Evolutionary conservation across 139 green algal genomes (phyloP).

Genomic region (Yamagishiella unicocca): DNA sequence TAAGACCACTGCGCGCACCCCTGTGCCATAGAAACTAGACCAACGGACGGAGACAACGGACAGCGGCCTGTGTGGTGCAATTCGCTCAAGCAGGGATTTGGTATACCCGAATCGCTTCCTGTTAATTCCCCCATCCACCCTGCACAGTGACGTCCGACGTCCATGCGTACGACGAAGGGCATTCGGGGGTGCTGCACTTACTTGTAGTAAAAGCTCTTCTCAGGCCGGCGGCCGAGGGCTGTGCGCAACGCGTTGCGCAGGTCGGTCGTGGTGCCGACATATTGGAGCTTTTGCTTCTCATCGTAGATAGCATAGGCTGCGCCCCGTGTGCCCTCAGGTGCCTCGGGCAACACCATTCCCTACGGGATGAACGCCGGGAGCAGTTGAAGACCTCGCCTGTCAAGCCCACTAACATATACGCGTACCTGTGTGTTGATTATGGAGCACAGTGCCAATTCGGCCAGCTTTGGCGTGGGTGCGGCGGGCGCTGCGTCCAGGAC

Average conservation of each 20-base stretch:
- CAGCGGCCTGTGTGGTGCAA: too few relatives aligned
- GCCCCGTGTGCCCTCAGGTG: slow-evolving; percentile 65
- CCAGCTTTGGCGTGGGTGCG: not conserved
- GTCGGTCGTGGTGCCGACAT: slow-evolving; percentile 91
- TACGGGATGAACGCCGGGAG: slow-evolving; percentile 23
- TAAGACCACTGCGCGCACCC: too few relatives aligned
- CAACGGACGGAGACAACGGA: too few relatives aligned
- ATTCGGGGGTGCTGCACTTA: slow-evolving; percentile 37
- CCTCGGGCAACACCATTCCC: slow-evolving; percentile 65
- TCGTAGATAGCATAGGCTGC: slow-evolving; percentile 92
- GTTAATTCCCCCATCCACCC: too few relatives aligned
- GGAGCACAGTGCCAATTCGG: slow-evolving; percentile 27
- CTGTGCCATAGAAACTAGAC: too few relatives aligned
- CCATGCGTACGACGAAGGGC: too few relatives aligned
- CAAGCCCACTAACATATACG: too few relatives aligned
- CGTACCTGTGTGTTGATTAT: slow-evolving; percentile 56
- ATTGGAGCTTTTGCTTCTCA: slow-evolving; percentile 87
- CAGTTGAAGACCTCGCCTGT: too few relatives aligned
- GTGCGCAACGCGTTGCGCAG: slow-evolving; percentile 85
- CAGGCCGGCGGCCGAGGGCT: slow-evolving; percentile 83
- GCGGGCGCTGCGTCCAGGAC: slow-evolving; percentile 1
- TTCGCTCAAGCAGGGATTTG: too few relatives aligned
- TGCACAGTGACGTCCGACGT: too few relatives aligned
- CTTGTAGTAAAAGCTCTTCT: slow-evolving; percentile 90
- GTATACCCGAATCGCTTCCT: too few relatives aligned